Conservation (phyloP, 2,329 filamentous ascomycete species). For the Alternaria metachromatica region DNA sequence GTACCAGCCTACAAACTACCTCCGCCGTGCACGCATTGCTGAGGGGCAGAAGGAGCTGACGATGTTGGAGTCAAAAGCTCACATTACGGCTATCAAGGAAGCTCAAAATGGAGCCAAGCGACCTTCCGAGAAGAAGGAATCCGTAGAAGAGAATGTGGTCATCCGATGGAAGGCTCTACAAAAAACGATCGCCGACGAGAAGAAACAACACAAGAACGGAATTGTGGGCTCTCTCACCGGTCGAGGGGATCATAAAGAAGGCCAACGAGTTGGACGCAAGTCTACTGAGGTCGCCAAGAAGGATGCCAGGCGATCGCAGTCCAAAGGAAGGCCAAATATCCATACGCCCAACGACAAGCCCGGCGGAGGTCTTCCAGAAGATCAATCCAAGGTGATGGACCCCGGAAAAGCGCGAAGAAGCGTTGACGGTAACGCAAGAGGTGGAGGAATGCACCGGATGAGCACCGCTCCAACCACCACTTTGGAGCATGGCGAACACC, state of each 20-base stretch:
- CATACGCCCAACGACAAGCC: constrained; percentile 16
- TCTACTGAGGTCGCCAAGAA: constrained; percentile 18
- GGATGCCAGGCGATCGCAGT: constrained; percentile 1
- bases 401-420: constrained; percentile 20
- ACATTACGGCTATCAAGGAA: constrained; percentile 11
- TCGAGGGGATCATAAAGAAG: constrained; percentile 32
- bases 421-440: constrained; percentile 10
- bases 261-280: constrained; percentile 38
- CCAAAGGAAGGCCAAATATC: constrained; percentile 17
- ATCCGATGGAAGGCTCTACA: constrained; percentile 35
- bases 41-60: constrained; percentile 57
- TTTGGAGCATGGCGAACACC: constrained; percentile 8
- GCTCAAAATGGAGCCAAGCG: constrained; percentile 8
- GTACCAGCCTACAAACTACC: constrained; percentile 60
- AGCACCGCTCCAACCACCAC: constrained; percentile 26
- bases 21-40: constrained; percentile 65
- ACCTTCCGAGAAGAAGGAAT: constrained; percentile 27
- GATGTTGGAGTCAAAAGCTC: constrained; percentile 21
- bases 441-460: constrained; percentile 19
- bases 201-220: constrained; percentile 32
- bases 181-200: constrained; percentile 32
- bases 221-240: constrained; percentile 36
- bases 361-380: neutral
- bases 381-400: constrained; percentile 11
- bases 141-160: constrained; percentile 39